A percentile compares a stretch with the other conserved stretches of the same genome.
Conservation (phyloP, 768 basidiomycete species). For the Mycena pura region DNA sequence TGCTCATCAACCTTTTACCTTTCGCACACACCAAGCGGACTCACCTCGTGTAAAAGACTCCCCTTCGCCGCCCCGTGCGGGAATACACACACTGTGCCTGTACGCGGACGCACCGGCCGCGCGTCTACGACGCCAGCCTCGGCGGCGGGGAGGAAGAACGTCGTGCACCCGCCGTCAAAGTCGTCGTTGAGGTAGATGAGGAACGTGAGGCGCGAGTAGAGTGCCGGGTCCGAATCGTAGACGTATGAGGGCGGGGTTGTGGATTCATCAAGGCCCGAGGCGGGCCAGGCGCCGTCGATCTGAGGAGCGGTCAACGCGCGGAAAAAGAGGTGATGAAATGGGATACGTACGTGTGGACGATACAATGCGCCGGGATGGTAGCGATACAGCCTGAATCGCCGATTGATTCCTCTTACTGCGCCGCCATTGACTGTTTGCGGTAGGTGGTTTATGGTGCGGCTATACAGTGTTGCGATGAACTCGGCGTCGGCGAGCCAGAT, state of each 20-base stretch:
- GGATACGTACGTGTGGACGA: conserved; percentile 49
- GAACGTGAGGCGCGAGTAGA: conserved; percentile 55
- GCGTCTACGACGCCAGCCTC: conserved; percentile 52
- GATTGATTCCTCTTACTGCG: conserved; percentile 54
- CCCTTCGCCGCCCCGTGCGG: conserved; percentile 47
- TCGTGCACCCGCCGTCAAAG: conserved; percentile 57
- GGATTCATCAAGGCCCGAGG: conserved; percentile 48
- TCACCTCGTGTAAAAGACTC: conserved; percentile 44
- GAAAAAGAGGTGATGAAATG: not conserved
- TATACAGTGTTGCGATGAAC: conserved; percentile 49
- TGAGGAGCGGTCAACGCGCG: conserved; percentile 4
- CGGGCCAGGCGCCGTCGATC: conserved; percentile 64
- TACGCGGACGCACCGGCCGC: conserved; percentile 52
- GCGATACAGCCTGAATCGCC: conserved; percentile 56
- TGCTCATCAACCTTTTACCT: not conserved
- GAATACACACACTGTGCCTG: conserved; percentile 58
- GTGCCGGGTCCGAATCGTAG: conserved; percentile 55
- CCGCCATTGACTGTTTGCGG: conserved; percentile 50
- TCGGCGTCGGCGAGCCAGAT: conserved; percentile 58
- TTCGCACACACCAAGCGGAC: not conserved
- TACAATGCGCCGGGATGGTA: conserved; percentile 58
- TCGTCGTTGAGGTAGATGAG: conserved; percentile 59
- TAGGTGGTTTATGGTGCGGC: conserved; percentile 48
- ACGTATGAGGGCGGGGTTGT: conserved; percentile 51
- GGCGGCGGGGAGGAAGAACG: conserved; percentile 58